Base-by-base conservation (phyloP, 2,329 filamentous ascomycete genomes). In the Sordariomycetes sp. region DNA sequence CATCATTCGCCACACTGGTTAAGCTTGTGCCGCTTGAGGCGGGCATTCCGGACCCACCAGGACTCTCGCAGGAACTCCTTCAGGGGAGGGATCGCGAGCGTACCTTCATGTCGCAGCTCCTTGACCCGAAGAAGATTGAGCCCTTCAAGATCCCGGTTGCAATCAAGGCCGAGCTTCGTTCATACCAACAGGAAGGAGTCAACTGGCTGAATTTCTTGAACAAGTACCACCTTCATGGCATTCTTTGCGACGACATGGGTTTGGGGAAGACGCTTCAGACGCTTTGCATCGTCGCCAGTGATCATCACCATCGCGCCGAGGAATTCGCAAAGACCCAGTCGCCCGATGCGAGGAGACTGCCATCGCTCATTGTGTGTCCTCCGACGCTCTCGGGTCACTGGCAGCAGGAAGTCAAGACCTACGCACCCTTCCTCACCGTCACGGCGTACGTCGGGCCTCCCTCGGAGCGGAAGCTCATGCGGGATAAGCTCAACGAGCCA, bases 151-250 rank as follows among this genome's bases (percentile, higher is more conserved):
- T 99, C 52, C 94, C 94, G 0, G 94, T 99, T 51, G 88, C 90
- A 4, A 99, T 99, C 75, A 97, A 97, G 70, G 95, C 94, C 0
- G 90, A 95, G 65, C 80, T 99, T 55, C 89, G 94, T 61, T 95
- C 91, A 0, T 99, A 99, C 67, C 95, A 99, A 69, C 94, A 99
- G 70, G 94, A 99, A 57, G 94, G 94, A 68, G 92, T 99, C 67
- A 99, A 99, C 68, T 99, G 94, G 94, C 82, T 99, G 55, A 86
- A 95, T 58, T 99, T 99, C 74, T 84, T 99, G 63, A 99, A 99
- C 69, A 91, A 91, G 59, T 99, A 97, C 68, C 92, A 99, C 65
- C 82, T 99, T 1, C 95, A 99, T 64, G 94, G 94, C 54, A 96
- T 99, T 70, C 88, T 99, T 59, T 99, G 94, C 68, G 94, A 99